Evolutionary conservation across 371 early-diverging fungal genomes (phyloP).

Genomic region (Mucor sp.): DNA sequence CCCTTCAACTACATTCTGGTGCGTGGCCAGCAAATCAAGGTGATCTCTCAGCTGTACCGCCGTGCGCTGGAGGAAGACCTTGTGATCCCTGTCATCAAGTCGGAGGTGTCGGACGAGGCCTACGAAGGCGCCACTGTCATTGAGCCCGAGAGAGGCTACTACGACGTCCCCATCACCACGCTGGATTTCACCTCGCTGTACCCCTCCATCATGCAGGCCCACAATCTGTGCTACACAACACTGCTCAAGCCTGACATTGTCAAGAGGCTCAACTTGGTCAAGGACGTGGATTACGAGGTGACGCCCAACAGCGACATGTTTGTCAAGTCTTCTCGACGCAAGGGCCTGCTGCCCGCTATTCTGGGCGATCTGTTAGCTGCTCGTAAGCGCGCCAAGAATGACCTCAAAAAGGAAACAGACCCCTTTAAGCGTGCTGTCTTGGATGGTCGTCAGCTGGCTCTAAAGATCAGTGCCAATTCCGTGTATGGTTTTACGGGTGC

Average conservation of each 20-base stretch:
- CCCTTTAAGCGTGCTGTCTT: constrained; percentile 91
- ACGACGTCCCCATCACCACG: constrained; percentile 96
- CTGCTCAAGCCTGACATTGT: constrained; percentile 66
- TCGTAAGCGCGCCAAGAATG: constrained; percentile 95
- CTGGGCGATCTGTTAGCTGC: constrained; percentile 92
- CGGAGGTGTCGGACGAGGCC: constrained; percentile 82
- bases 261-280: constrained; percentile 65
- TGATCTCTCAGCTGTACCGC: constrained; percentile 96
- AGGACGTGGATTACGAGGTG: constrained; percentile 81
- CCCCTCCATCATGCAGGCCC: constrained; percentile 99
- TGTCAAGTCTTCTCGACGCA: constrained; percentile 70
- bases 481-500: constrained; percentile 99
- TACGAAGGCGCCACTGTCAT: constrained; percentile 99
- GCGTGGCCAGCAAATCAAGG: constrained; percentile 98
- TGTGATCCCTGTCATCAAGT: constrained; percentile 91
- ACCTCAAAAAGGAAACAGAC: constrained; percentile 95
- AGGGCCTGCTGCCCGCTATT: constrained; percentile 97
- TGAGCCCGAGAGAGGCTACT: constrained; percentile 97
- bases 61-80: constrained; percentile 86
- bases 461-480: constrained; percentile 98
- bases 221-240: constrained; percentile 99
- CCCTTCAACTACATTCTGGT: constrained; percentile 96
- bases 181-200: constrained; percentile 99
- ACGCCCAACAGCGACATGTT: constrained; percentile 94
- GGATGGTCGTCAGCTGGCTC: constrained; percentile 98